Base-by-base conservation (phyloP, 495 filamentous ascomycete species). In the Penicillium robsamsonii region DNA sequence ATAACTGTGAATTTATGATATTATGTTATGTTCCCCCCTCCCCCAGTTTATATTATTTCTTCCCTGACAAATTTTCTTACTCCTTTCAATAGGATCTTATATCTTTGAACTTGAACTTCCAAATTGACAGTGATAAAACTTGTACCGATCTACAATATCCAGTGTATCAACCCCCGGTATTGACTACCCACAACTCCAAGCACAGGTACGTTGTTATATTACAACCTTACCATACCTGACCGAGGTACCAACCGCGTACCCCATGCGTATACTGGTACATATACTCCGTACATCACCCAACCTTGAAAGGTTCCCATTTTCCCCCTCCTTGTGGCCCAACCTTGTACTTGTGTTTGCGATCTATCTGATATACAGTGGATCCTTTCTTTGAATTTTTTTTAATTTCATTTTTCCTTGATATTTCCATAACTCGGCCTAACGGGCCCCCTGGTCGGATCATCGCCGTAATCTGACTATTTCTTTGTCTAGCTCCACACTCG, bases 401-500 rank as follows among this genome's bases (percentile, higher is more conserved):
- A 3, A 2, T 27, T 5, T 27, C 6, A 5, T 27, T 43, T 46
- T n/a, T 45, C 9, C 40, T n/a, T 50, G 9, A 50, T 60, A 49
- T 41, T 27, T 50, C 31, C 46, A 24, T 43, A 38, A 17, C 40
- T 55, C 50, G 47, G 44, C 17, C 41, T n/a, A 46, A 50, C 46
- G 31, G 42, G 22, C 27, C 50, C 51, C 55, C 58, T 52, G 45
- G 41, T 59, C 56, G 40, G 57, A 58, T 65, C 62, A 45, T 56
- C 51, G 25, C 25, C 20, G 38, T 45, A 41, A 59, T 62, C 65
- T 68, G 46, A 61, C 46, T 46, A 50, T 59, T 65, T 65, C 45
- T 61, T 61, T 61, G 55, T 60, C 49, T 58, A 50, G 62, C 65
- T 63, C 62, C 65, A 65, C 59, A 27, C 44, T 53, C n/a, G 42